Evolutionary conservation across 192 early-diverging fungal species (phyloP).

Genomic region (Kickxella alabastrina): DNA sequence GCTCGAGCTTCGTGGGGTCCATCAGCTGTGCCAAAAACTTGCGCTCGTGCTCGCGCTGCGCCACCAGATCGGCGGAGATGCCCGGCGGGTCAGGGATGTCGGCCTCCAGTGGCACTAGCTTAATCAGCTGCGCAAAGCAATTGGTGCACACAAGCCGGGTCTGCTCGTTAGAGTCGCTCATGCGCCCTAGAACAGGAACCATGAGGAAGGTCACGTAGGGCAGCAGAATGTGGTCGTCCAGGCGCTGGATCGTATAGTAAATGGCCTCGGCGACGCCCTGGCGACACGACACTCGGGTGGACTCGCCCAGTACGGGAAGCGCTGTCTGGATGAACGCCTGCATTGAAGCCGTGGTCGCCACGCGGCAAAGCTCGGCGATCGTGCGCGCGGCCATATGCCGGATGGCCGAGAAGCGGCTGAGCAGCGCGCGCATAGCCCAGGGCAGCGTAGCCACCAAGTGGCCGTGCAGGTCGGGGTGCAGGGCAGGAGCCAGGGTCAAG

Average conservation of each 20-base stretch:
- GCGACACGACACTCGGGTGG: constrained; percentile 60
- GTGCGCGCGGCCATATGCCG: constrained; percentile 76
- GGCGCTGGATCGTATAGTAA: constrained; percentile 71
- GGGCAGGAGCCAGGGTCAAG: constrained; percentile 58
- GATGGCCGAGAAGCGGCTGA: constrained; percentile 67
- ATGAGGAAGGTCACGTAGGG: constrained; percentile 98
- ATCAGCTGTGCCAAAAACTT: constrained; percentile 91
- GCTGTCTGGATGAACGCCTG: constrained; percentile 71
- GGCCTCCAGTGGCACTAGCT: constrained; percentile 90
- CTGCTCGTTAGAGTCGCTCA: constrained; percentile 91
- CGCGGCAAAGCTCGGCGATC: constrained; percentile 67
- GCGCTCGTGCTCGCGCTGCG: constrained; percentile 83
- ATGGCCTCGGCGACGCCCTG: constrained; percentile 88
- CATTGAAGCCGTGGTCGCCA: constrained; percentile 71
- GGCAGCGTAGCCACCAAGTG: constrained; percentile 57
- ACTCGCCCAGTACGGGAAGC: constrained; percentile 74
- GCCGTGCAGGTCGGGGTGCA: constrained; percentile 54
- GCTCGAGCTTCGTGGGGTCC: constrained; percentile 81
- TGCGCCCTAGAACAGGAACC: constrained; percentile 91
- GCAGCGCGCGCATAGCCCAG: constrained; percentile 60
- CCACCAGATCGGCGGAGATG: constrained; percentile 71
- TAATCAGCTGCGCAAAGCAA: constrained; percentile 93
- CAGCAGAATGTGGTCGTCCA: constrained; percentile 82
- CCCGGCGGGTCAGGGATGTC: constrained; percentile 94
- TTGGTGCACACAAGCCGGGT: constrained; percentile 88